Evolutionary conservation across 129 eudicot species (phyloP).

Genomic region (Flaveria linearis): DNA sequence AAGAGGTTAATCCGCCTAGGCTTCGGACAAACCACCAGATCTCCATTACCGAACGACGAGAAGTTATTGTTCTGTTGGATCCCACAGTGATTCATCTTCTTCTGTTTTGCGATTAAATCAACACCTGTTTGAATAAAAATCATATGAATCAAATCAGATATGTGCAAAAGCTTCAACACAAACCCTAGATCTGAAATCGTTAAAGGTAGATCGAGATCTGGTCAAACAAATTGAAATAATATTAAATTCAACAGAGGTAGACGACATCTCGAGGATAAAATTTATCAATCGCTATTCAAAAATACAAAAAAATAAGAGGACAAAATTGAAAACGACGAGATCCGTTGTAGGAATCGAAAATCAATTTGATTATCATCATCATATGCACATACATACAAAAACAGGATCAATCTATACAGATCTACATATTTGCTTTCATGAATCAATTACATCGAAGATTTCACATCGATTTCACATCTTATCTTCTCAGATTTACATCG

Average conservation of each 20-base stretch:
- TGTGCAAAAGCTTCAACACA: constrained; percentile 24
- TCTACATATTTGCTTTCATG: no score
- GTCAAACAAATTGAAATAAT: constrained; percentile 40
- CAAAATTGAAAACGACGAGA: constrained; percentile 4
- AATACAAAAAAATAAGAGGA: no score
- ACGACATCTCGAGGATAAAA: no score
- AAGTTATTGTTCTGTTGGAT: constrained; percentile 55
- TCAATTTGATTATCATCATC: constrained; percentile 7
- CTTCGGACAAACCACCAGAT: constrained; percentile 73
- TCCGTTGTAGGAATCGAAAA: constrained; percentile 32
- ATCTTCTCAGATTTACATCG: no score
- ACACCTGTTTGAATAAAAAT: constrained; percentile 23
- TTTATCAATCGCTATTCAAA: no score
- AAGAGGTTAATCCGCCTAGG: constrained; percentile 61
- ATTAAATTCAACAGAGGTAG: not conserved
- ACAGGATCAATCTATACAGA: not conserved
- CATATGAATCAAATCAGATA: constrained; percentile 24
- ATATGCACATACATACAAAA: constrained; percentile 8
- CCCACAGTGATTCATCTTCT: constrained; percentile 59
- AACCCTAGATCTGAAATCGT: constrained; percentile 32
- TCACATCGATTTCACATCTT: no score
- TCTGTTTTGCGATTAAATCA: not conserved
- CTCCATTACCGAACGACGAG: constrained; percentile 41
- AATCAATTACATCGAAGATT: no score
- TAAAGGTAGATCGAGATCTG: constrained; percentile 40